phyloP scores from a whole-genome alignment of 2,329 filamentous ascomycete genomes.

The Volutella citrinella region DNA sequence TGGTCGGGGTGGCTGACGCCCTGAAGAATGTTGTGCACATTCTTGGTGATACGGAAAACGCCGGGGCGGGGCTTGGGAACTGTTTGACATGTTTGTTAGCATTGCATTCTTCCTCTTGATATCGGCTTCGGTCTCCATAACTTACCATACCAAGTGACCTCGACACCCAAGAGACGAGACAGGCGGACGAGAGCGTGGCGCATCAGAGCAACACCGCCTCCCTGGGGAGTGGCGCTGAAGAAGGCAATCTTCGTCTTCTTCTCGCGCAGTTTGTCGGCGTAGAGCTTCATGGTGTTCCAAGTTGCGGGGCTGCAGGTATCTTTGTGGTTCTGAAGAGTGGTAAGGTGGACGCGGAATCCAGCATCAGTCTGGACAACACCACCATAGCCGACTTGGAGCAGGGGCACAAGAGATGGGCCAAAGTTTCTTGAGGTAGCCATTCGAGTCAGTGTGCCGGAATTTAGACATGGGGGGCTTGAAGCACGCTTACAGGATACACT shows the following conservation, averaged over 20 bases:
- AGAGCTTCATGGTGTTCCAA: conserved; percentile 64
- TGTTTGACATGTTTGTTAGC: conserved; percentile 12
- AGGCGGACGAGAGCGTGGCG: conserved; percentile 74
- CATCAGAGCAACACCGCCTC: conserved; percentile 82
- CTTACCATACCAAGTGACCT: conserved; percentile 69
- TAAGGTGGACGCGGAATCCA: conserved; percentile 60
- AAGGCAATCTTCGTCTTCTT: conserved; percentile 69
- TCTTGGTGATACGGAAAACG: conserved; percentile 82
- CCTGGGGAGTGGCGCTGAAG: conserved; percentile 77
- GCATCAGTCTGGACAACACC: conserved; percentile 71
- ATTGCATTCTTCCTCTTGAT: no score
- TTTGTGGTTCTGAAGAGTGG: conserved; percentile 54
- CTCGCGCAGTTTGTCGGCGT: conserved; percentile 58
- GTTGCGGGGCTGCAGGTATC: conserved; percentile 59
- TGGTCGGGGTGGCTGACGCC: conserved; percentile 67
- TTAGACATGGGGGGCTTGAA: background rate
- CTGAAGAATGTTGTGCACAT: conserved; percentile 85
- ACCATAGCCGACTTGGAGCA: conserved; percentile 64
- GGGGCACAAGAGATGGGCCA: conserved; percentile 67
- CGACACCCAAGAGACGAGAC: conserved; percentile 61
- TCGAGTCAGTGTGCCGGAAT: background rate
- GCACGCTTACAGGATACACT: conserved; percentile 66
- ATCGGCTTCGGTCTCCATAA: conserved; percentile 5
- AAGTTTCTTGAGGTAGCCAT: conserved; percentile 64
- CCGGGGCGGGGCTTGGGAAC: conserved; percentile 78